These are phyloP conservation scores for Lactuca saligna DNA, from an alignment of 129 eudicot species.

Conservation along the genomic window DNA sequence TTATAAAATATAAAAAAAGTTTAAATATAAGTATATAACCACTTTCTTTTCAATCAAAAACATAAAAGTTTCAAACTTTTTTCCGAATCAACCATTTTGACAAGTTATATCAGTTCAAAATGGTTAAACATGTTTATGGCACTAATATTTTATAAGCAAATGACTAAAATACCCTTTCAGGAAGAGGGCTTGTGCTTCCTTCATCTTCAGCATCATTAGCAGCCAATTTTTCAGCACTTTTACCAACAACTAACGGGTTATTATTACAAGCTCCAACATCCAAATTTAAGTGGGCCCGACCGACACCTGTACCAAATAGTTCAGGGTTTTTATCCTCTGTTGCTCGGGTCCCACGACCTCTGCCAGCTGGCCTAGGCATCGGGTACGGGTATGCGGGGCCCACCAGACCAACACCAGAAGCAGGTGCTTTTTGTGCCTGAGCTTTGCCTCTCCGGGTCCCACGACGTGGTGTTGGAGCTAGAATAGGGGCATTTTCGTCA, in stretches of 20 bases:
- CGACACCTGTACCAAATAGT: slow-evolving; percentile 31
- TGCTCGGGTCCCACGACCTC: slow-evolving; percentile 47
- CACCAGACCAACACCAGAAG: slow-evolving; percentile 25
- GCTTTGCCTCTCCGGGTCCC: slow-evolving; percentile 52
- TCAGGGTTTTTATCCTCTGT: slow-evolving; percentile 40
- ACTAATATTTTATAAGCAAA: too few relatives aligned
- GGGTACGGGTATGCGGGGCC: slow-evolving; percentile 36
- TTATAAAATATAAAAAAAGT: background rate
- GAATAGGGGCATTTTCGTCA: slow-evolving; percentile 37
- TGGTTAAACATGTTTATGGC: background rate
- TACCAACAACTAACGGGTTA: slow-evolving; percentile 35
- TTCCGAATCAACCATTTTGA: background rate
- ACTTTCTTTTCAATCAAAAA: background rate
- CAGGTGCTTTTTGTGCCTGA: slow-evolving; percentile 33
- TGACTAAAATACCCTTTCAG: slow-evolving; percentile 45
- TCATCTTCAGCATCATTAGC: slow-evolving; percentile 45
- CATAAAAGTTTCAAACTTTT: too few relatives aligned
- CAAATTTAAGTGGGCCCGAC: slow-evolving; percentile 32
- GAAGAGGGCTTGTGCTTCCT: slow-evolving; percentile 54
- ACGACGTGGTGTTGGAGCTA: slow-evolving; percentile 49
- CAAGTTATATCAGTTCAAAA: background rate
- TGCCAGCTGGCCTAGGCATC: slow-evolving; percentile 57
- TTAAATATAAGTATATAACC: background rate
- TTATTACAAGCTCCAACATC: slow-evolving; percentile 32
- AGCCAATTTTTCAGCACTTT: slow-evolving; percentile 42